Conservation (phyloP, 257 asterid genomes). For the Solanum tarijense region DNA sequence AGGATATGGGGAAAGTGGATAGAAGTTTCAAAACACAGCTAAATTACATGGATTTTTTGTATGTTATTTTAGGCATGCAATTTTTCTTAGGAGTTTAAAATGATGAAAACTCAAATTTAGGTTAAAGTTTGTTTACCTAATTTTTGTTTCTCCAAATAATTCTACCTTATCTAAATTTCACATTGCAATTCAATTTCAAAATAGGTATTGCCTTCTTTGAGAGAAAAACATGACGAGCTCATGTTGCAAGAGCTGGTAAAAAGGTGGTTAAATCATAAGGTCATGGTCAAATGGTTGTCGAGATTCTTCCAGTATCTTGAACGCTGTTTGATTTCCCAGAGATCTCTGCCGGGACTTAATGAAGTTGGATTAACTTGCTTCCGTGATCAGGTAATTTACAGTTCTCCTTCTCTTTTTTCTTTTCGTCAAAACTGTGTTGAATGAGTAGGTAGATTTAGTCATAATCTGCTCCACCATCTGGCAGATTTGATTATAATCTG, state of each 20-base stretch:
- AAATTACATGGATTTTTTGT: not conserved
- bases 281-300: slow-evolving; percentile 98
- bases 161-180: not conserved
- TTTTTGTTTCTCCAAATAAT: not conserved
- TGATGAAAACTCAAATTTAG: not conserved
- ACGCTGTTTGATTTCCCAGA: slow-evolving; percentile 83
- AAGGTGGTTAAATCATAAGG: slow-evolving; percentile 88
- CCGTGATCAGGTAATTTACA: slow-evolving; percentile 60
- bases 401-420: not conserved
- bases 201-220: slow-evolving; percentile 67
- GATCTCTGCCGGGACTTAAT: slow-evolving; percentile 81
- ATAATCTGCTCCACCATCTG: no score
- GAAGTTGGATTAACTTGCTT: slow-evolving; percentile 95
- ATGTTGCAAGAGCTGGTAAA: slow-evolving; percentile 91
- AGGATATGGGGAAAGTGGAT: not conserved
- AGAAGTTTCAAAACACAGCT: not conserved
- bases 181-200: not conserved
- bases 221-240: slow-evolving; percentile 90
- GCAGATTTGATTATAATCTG: no score
- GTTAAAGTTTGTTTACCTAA: not conserved
- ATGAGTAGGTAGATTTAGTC: no score
- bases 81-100: not conserved
- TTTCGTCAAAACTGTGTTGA: not conserved
- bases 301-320: slow-evolving; percentile 88
- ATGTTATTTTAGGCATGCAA: not conserved